Evolutionary conservation across 176 grass and related monocot genomes (phyloP), one percentile per base, ranked within the genome.

Genomic region (Otatea glauca): DNA sequence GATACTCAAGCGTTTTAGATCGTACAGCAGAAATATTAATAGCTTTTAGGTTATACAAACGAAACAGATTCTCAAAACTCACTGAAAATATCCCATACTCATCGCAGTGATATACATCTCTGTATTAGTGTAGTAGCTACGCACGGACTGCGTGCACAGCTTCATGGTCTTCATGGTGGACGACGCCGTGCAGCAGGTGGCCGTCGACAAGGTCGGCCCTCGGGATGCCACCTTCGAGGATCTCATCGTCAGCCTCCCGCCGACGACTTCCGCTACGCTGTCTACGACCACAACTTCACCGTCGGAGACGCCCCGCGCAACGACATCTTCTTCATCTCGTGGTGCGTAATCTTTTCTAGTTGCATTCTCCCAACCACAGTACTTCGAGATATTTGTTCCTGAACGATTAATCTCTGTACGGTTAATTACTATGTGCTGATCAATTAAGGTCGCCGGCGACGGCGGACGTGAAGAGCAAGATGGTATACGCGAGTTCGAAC

Each of bases 81-180:
- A n/a, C n/a, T n/a, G n/a, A n/a, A n/a, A n/a, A n/a, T n/a, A n/a
- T n/a, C n/a, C n/a, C n/a, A n/a, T n/a, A n/a, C n/a, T n/a, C n/a
- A n/a, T n/a, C n/a, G n/a, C n/a, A n/a, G n/a, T n/a, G n/a, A n/a
- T n/a, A n/a, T n/a, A n/a, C n/a, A n/a, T n/a, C n/a, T n/a, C n/a
- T n/a, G n/a, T n/a, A n/a, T n/a, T n/a, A n/a, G n/a, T n/a, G n/a
- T n/a, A n/a, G n/a, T n/a, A n/a, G n/a, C n/a, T n/a, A n/a, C n/a
- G n/a, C n/a, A n/a, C n/a, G n/a, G n/a, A n/a, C n/a, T n/a, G n/a
- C n/a, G n/a, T n/a, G n/a, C 29, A 29, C 29, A 29, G 91, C 0
- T 93, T 88, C 85, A 70, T 93, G 61, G 75, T 90, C 72, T 93
- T 88, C 85, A 93, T 83, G 85, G 23, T 93, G 35, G 85, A 93